Conservation (phyloP, 495 filamentous ascomycete genomes). For the Paragyromitra xinjiangensis region DNA sequence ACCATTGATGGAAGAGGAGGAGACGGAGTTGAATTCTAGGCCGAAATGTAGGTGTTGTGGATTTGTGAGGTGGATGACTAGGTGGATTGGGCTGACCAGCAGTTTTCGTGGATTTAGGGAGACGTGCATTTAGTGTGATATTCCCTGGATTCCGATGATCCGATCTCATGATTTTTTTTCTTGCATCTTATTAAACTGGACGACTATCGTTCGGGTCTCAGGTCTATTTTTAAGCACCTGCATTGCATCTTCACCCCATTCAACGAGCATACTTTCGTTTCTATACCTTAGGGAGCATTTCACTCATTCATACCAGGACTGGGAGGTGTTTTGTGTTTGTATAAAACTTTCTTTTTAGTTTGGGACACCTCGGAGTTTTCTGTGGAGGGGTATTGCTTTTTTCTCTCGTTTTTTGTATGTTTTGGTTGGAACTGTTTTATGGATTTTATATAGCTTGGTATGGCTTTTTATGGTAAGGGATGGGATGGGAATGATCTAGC, state of each 20-base stretch:
- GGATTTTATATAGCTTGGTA: conserved; percentile 10
- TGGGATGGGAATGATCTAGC: not conserved
- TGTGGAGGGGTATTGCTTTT: conserved; percentile 9
- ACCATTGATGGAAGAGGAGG: conserved; percentile 10
- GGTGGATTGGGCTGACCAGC: not conserved
- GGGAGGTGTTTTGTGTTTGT: conserved; percentile 12
- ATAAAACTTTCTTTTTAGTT: conserved; percentile 11
- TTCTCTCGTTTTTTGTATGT: conserved; percentile 3
- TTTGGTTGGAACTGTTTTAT: conserved; percentile 13
- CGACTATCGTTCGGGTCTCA: conserved; percentile 2
- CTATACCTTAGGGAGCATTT: conserved; percentile 18
- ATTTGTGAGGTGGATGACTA: not conserved
- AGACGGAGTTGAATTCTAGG: conserved; percentile 25
- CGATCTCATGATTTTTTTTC: not conserved
- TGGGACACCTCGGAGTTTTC: not conserved
- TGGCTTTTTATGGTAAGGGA: not conserved
- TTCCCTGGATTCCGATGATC: conserved; percentile 50
- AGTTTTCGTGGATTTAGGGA: conserved; percentile 41
- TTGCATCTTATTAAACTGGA: not conserved
- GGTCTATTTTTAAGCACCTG: conserved; percentile 44
- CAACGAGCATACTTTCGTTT: not conserved
- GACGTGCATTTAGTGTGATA: conserved; percentile 36
- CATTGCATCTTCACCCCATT: not conserved
- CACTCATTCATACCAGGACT: conserved; percentile 19
- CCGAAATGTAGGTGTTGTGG: conserved; percentile 42